phyloP scores from a whole-genome alignment of 1,284 basidiomycete genomes.

The Somion occarium region DNA sequence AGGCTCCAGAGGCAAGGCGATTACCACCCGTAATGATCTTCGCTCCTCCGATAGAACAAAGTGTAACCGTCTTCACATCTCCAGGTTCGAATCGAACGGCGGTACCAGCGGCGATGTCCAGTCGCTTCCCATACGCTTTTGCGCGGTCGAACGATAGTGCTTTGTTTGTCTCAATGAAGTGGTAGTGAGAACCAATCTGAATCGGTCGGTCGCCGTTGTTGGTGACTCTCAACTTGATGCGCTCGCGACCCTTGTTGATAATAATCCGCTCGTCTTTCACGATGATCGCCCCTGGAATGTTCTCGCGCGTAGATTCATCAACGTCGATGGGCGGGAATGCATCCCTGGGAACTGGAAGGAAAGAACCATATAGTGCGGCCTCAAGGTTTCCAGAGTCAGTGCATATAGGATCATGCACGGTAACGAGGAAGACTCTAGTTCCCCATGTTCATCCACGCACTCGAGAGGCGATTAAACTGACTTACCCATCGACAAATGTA shows the following conservation, averaged over 20 bases:
- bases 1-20: conserved; percentile 57
- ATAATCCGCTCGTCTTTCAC: conserved; percentile 63
- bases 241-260: conserved; percentile 71
- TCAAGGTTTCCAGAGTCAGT: conserved; percentile 75
- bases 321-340: conserved; percentile 57
- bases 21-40: conserved; percentile 82
- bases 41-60: conserved; percentile 77
- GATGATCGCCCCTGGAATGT: conserved; percentile 73
- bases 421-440: conserved; percentile 89
- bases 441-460: neutral
- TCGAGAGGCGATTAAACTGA: conserved; percentile 8
- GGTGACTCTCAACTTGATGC: conserved; percentile 74
- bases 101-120: conserved; percentile 93
- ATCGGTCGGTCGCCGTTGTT: conserved; percentile 95
- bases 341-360: conserved; percentile 76
- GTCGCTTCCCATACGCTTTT: conserved; percentile 76
- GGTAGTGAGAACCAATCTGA: conserved; percentile 95
- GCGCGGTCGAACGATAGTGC: conserved; percentile 81
- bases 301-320: conserved; percentile 45
- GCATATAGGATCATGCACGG: conserved; percentile 91
- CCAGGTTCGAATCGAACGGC: conserved; percentile 97
- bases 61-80: conserved; percentile 78
- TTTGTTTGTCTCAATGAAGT: conserved; percentile 88
- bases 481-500: conserved; percentile 81
- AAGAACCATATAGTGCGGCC: conserved; percentile 89